Conservation (phyloP, 2,329 filamentous ascomycete species). For the Fusarium citri region DNA sequence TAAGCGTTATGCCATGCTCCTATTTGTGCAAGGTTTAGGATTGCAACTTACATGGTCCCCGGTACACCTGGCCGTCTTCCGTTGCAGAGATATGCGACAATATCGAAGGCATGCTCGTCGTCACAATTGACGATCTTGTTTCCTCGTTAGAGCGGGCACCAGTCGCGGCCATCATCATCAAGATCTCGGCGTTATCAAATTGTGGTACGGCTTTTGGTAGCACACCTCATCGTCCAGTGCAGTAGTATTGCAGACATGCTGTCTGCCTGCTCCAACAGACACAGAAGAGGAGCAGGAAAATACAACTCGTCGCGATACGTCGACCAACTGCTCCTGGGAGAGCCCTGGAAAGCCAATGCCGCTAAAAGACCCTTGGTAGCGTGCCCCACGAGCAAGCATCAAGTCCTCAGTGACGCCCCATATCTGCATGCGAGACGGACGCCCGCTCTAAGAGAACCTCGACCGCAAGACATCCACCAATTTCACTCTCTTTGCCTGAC, state of each 20-base stretch:
- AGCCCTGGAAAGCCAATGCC: constrained; percentile 8
- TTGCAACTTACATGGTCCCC: constrained; percentile 21
- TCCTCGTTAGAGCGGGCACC: constrained; percentile 41
- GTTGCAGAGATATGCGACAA: constrained; percentile 20
- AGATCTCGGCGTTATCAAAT: constrained; percentile 2
- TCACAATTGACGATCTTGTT: constrained; percentile 45
- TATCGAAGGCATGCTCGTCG: constrained; percentile 23
- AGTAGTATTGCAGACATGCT: background rate
- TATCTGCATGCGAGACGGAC: constrained; percentile 44
- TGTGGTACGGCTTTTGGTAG: constrained; percentile 6
- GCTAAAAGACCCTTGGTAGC: constrained; percentile 39
- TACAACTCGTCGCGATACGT: constrained; percentile 16
- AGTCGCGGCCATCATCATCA: constrained; percentile 26
- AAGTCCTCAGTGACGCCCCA: constrained; percentile 39
- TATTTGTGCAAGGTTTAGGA: constrained; percentile 22
- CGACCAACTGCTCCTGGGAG: constrained; percentile 25
- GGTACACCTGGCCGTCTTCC: constrained; percentile 41
- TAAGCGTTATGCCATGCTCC: constrained; percentile 28
- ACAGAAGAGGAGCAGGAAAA: background rate
- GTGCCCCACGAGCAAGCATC: constrained; percentile 39
- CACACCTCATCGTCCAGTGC: constrained; percentile 35
- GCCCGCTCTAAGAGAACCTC: constrained; percentile 41
- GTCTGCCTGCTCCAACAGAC: background rate
- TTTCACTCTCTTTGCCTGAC: constrained; percentile 36
- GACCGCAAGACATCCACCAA: constrained; percentile 35